Conservation (phyloP, 441 rosid genomes). For the Populus hybrid region DNA sequence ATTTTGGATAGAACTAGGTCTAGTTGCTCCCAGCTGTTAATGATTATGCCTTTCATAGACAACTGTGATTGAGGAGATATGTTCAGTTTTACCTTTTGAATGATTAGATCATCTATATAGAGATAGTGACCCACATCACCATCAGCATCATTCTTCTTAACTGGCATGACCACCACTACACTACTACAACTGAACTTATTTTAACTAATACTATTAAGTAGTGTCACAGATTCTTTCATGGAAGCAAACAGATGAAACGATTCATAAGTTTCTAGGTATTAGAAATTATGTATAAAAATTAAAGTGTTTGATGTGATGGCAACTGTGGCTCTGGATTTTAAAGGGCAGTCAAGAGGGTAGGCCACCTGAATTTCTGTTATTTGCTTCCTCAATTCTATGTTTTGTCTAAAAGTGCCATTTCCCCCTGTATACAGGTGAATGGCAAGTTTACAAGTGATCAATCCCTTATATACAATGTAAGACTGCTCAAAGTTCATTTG, state of each 20-base stretch:
- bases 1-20: too few relatives aligned
- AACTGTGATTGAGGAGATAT: background rate
- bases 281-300: too few relatives aligned
- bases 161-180: background rate
- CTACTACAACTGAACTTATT: background rate
- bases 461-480: constrained; percentile 78
- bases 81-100: background rate
- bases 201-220: background rate
- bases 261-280: background rate
- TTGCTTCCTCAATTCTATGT: background rate
- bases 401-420: background rate
- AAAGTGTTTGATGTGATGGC: too few relatives aligned
- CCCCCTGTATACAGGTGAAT: constrained; percentile 60
- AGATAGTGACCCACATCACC: background rate
- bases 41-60: background rate
- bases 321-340: too few relatives aligned
- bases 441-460: constrained; percentile 92
- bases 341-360: background rate
- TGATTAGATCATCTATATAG: background rate
- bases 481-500: constrained; percentile 22
- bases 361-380: background rate
- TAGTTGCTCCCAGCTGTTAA: too few relatives aligned
- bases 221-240: background rate
- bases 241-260: background rate
- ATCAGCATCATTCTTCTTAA: too few relatives aligned